Evolutionary conservation across 768 basidiomycete species (phyloP), one percentile per base, ranked within the genome.

Genomic region (Hortiboletus flavorubellus): DNA sequence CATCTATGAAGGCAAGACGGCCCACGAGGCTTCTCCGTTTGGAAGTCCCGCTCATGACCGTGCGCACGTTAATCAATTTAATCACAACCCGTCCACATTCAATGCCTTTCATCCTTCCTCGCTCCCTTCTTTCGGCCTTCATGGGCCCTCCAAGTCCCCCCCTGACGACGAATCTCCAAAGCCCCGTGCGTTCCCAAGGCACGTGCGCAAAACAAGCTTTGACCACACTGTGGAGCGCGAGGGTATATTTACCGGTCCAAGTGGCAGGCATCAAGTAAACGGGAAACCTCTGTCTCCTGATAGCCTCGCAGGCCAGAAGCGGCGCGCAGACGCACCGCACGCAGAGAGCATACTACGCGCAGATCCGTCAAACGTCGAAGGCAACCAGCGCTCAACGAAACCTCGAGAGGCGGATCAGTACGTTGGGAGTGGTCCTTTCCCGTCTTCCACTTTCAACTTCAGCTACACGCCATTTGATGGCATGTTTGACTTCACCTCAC

Each of bases 181-280:
- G 58, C 65, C 78, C 60, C 84, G 79, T 59, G 72, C 79, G 31
- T 91, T 93, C 68, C 91, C 93, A 49, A 82, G 87, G 56, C 88
- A 89, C 71, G 91, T 93, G 55, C 83, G 93, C 58, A 97, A 97
- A 78, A 92, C 93, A 44, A 93, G 91, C 72, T 96, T 94, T 69
- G 93, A 97, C 71, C 93, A 94, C 72, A 94, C 93, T 4, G 86
- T 95, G 39, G 80, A 81, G 37, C 82, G 81, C 59, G 84, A 87
- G 57, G 82, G 79, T 37, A 79, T 86, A 51, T 74, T 84, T 55
- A 65, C 75, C 31, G 82, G 80, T 40, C 71, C 83, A 46, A 80
- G 79, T 61, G 86, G 87, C 53, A 78, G 89, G 46, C 89, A 92
- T 73, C 88, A 91, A 69, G 85, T 90, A 59, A 88, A 91, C 67